Percentiles rank a stretch among this genome's conserved stretches.
Conservation (phyloP, 139 green algal species). For the Chlamydomonas sp. region DNA sequence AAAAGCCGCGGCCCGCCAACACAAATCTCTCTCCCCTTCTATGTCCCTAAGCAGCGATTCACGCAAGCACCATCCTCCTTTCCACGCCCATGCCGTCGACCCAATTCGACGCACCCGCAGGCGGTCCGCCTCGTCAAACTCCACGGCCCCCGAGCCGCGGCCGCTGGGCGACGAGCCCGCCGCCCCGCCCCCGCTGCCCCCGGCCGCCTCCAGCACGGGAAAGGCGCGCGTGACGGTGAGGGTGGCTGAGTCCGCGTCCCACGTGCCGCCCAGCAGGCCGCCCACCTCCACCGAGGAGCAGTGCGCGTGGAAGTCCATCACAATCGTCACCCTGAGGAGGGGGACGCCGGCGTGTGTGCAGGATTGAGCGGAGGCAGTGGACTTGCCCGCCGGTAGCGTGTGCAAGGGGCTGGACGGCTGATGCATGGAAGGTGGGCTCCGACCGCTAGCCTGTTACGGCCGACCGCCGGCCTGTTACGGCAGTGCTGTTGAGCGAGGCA, state of each 20-base stretch:
- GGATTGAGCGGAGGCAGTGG: too few relatives aligned
- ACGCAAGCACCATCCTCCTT: background rate
- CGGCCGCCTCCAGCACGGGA: slow-evolving; percentile 38
- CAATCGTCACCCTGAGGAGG: slow-evolving; percentile 59
- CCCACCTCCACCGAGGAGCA: slow-evolving; percentile 74
- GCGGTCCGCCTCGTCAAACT: slow-evolving; percentile 81
- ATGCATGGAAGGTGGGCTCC: too few relatives aligned
- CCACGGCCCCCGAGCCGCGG: slow-evolving; percentile 43
- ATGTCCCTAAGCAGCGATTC: background rate
- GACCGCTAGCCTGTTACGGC: too few relatives aligned
- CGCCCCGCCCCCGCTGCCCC: background rate
- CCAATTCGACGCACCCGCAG: slow-evolving; percentile 36
- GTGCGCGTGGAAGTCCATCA: slow-evolving; percentile 87
- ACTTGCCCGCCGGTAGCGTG: too few relatives aligned
- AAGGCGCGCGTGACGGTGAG: slow-evolving; percentile 49
- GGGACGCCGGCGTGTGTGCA: background rate
- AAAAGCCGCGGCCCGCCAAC: background rate
- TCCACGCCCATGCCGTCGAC: background rate
- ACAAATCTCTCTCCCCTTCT: too few relatives aligned
- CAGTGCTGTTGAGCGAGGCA: background rate
- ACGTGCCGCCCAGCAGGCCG: slow-evolving; percentile 75
- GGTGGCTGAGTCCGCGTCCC: slow-evolving; percentile 32
- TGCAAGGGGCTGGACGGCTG: too few relatives aligned
- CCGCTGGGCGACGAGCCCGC: background rate
- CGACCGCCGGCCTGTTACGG: too few relatives aligned